A percentile compares a stretch with the other conserved stretches of the same genome.
phyloP scores from a whole-genome alignment of 345 rosid genomes.

The Salix koriyanagi region DNA sequence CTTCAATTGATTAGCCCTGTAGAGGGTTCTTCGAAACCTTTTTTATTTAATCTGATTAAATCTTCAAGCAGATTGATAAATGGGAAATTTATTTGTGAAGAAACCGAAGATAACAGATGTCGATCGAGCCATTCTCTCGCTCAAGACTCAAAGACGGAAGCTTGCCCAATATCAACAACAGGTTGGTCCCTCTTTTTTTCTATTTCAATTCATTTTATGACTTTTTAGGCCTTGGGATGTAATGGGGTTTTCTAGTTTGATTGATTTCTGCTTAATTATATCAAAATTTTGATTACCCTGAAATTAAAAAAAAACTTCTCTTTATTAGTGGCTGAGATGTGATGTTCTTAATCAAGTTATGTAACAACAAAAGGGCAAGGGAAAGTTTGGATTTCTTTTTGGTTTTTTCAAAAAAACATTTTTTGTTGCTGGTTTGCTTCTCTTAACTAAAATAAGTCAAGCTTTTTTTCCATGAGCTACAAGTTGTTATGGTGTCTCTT shows the following conservation, averaged over 20 bases:
- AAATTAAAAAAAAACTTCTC: background rate
- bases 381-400: background rate
- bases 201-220: background rate
- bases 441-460: background rate
- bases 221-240: background rate
- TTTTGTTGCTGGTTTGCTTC: background rate
- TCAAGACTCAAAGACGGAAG: constrained; percentile 93
- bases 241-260: background rate
- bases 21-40: background rate
- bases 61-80: constrained; percentile 9
- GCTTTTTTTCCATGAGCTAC: background rate
- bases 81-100: constrained; percentile 94
- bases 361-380: background rate
- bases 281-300: background rate
- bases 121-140: constrained; percentile 87
- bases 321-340: background rate
- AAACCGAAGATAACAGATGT: constrained; percentile 92
- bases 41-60: background rate
- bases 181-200: constrained; percentile 34
- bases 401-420: background rate
- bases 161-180: constrained; percentile 84
- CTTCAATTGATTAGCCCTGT: background rate
- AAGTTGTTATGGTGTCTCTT: background rate
- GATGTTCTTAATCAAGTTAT: background rate
- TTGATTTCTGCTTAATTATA: background rate